phyloP scores from a whole-genome alignment of 2,329 filamentous ascomycete genomes.

The Alternaria sp. region DNA sequence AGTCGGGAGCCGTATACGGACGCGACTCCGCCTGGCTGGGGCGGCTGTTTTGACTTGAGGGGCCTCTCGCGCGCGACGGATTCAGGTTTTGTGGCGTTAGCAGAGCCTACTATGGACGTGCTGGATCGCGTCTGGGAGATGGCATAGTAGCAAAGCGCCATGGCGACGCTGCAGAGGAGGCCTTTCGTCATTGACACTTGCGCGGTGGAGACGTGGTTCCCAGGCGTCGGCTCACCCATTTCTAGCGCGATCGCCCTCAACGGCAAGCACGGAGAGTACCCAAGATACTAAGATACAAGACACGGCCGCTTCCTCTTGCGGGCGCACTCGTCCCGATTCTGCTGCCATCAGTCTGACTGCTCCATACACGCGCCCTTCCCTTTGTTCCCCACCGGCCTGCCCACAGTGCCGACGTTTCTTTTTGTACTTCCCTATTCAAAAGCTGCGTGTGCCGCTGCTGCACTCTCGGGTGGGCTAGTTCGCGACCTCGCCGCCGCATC shows the following conservation, averaged over 20 bases:
- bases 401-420: not conserved
- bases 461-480: slow-evolving; percentile 16
- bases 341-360: not conserved
- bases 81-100: slow-evolving; percentile 33
- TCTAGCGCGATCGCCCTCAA: slow-evolving; percentile 30
- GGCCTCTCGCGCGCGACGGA: not conserved
- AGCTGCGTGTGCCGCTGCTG: slow-evolving; percentile 9
- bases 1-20: slow-evolving; percentile 18
- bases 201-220: slow-evolving; percentile 25
- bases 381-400: not conserved
- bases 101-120: slow-evolving; percentile 22
- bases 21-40: slow-evolving; percentile 16
- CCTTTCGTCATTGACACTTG: slow-evolving; percentile 31
- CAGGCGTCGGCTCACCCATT: slow-evolving; percentile 20
- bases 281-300: slow-evolving; percentile 14
- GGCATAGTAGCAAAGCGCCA: not conserved
- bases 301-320: slow-evolving; percentile 6
- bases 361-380: not conserved
- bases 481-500: slow-evolving; percentile 4
- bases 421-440: not conserved
- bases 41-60: slow-evolving; percentile 24
- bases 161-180: not conserved
- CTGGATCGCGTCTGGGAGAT: slow-evolving; percentile 3
- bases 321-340: not conserved
- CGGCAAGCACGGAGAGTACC: slow-evolving; percentile 26